Evolutionary conservation across 257 asterid genomes (phyloP).

Genomic region (Plantago ovata): DNA sequence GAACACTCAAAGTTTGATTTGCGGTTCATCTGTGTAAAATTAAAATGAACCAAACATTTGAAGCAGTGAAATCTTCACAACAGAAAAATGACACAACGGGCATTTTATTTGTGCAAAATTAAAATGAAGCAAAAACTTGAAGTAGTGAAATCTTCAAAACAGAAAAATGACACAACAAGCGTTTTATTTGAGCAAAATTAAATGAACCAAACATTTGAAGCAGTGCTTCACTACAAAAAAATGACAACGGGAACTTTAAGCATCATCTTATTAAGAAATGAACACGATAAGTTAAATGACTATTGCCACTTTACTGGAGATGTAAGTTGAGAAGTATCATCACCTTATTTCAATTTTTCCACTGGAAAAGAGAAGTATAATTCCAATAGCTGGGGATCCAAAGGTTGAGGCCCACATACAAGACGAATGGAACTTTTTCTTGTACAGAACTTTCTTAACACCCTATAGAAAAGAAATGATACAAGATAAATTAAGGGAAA

Average conservation of each 20-base stretch:
- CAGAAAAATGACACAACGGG: background rate
- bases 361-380: slow-evolving; percentile 64
- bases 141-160: too few species aligned
- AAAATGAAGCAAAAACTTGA: too few species aligned
- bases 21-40: background rate
- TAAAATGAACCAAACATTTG: background rate
- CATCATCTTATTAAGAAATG: background rate
- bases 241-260: background rate
- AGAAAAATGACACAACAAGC: too few species aligned
- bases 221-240: background rate
- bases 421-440: slow-evolving; percentile 74
- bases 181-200: too few species aligned
- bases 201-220: background rate
- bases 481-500: slow-evolving; percentile 15
- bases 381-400: slow-evolving; percentile 53
- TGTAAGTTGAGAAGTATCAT: slow-evolving; percentile 8
- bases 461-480: slow-evolving; percentile 44
- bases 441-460: slow-evolving; percentile 70
- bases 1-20: background rate
- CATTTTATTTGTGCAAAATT: too few species aligned
- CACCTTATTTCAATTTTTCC: slow-evolving; percentile 91
- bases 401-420: slow-evolving; percentile 84
- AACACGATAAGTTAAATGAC: background rate
- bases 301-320: background rate
- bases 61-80: background rate